Conservation (phyloP, 2,329 filamentous ascomycete genomes). For the Aspergillus tamarii region DNA sequence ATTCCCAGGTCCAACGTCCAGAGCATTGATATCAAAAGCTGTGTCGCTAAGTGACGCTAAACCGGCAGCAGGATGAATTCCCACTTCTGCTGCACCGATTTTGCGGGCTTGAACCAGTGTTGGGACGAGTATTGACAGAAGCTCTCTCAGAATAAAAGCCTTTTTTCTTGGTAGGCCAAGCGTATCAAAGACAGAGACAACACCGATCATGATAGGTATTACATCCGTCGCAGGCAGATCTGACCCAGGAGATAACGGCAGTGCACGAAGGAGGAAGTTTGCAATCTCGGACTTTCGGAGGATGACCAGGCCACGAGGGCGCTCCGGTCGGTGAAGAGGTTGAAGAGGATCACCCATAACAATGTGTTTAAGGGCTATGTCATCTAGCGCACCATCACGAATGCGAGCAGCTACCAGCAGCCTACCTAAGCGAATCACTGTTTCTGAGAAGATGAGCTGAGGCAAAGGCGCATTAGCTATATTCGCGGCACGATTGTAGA, state of each 20-base stretch:
- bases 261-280: conserved; percentile 67
- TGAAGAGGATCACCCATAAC: conserved; percentile 55
- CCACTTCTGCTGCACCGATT: conserved; percentile 90
- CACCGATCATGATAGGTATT: conserved; percentile 78
- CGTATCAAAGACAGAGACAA: conserved; percentile 80
- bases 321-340: conserved; percentile 36
- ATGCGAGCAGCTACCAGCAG: conserved; percentile 56
- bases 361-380: conserved; percentile 60
- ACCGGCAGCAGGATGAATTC: conserved; percentile 90
- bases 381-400: conserved; percentile 55
- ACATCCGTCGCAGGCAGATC: conserved; percentile 75
- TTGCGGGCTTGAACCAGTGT: conserved; percentile 90
- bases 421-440: conserved; percentile 58
- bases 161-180: conserved; percentile 86
- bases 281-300: conserved; percentile 65
- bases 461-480: conserved; percentile 58
- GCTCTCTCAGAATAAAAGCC: conserved; percentile 82
- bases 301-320: conserved; percentile 46
- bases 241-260: conserved; percentile 63
- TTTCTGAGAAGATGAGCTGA: conserved; percentile 59
- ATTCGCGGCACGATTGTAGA: conserved; percentile 57
- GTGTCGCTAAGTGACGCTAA: conserved; percentile 70
- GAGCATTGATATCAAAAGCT: conserved; percentile 47
- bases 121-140: conserved; percentile 79
- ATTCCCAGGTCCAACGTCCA: conserved; percentile 45